Base-by-base conservation (phyloP, 1,284 basidiomycete genomes). In the Lentinula novae-zelandiae region DNA sequence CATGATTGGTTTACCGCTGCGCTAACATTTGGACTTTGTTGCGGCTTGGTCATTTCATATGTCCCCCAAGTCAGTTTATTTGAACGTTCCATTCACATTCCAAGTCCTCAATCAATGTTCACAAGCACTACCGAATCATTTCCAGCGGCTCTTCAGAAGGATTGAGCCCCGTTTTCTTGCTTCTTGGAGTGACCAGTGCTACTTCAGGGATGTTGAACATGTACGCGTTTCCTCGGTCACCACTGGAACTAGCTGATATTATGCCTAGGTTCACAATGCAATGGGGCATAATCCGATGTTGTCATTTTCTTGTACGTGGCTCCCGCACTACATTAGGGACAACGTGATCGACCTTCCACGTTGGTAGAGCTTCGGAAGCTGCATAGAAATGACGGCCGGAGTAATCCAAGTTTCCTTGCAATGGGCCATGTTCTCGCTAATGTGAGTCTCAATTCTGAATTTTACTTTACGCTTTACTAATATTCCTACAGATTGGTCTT, bases 121-220 rank as follows among this genome's bases (percentile, higher is more conserved):
- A 7, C 66, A 92, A 27, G 86, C 90, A 90, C 68, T 76, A 82
- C 58, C 81, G 91, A 38, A 94, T 96, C 64, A 86, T 95, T 68
- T 74, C 75, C 57, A 82, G 87, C 50, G 82, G 85, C 46, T 90
- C 93, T 0, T 95, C 93, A 0, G 87, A 95, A 66, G 95, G 95
- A 0, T 86, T 97, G 64, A 95, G 92, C 63, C 93, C 95, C 57
- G 92, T 92, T 87, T 99, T 93, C 72, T 77, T 98, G n/a, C 80
- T 98, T 2, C 82, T 98, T 0, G 97, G 97, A 9, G 90, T 92
- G 61, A 96, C 93, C 1, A 91, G 90, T 9, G 84, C 85, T 13
- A 89, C 90, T 1, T 87, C 91, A 0, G 89, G 84, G 0, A 83
- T 94, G 82, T 77, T 95, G 57, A 95, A 95, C 71, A 86, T 96